phyloP scores from a whole-genome alignment of 495 filamentous ascomycete species.

The Aspergillus homomorphus region DNA sequence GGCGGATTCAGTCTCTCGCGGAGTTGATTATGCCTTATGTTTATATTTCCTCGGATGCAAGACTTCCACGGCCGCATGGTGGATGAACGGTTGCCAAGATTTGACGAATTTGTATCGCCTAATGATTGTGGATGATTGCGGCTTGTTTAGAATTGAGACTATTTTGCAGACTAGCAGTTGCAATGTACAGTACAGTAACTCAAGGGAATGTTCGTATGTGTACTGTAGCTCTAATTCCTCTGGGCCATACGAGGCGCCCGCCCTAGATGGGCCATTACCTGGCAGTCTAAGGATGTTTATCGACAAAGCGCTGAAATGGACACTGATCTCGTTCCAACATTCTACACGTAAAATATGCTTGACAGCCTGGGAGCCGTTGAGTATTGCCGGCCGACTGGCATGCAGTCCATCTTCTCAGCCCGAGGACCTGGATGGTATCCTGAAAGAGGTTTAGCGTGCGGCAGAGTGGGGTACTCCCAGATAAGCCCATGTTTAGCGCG shows the following conservation, averaged over 20 bases:
- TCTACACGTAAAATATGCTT: too few relatives aligned
- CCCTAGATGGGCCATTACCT: background rate
- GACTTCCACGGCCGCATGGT: background rate
- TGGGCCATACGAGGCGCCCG: background rate
- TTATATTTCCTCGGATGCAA: slow-evolving; percentile 19
- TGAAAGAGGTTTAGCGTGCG: slow-evolving; percentile 8
- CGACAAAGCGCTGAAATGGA: too few relatives aligned
- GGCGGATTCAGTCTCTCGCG: slow-evolving; percentile 7
- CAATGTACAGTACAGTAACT: slow-evolving; percentile 14
- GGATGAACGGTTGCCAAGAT: slow-evolving; percentile 4
- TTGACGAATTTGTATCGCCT: slow-evolving; percentile 29
- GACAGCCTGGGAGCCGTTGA: too few relatives aligned
- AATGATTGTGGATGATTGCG: slow-evolving; percentile 23
- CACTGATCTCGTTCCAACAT: too few relatives aligned
- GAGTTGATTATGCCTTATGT: slow-evolving; percentile 17
- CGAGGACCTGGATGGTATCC: too few relatives aligned
- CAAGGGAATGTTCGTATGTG: background rate
- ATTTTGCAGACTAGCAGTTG: slow-evolving; percentile 4
- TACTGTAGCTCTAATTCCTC: background rate
- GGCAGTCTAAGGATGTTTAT: too few relatives aligned
- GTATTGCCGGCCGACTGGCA: too few relatives aligned
- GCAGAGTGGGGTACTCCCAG: background rate
- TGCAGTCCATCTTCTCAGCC: too few relatives aligned
- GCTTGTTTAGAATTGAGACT: slow-evolving; percentile 17
- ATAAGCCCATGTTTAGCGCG: slow-evolving; percentile 7